These are phyloP conservation scores for Solanum phureja DNA, from an alignment of 257 asterid species.

Conservation along the genomic window DNA sequence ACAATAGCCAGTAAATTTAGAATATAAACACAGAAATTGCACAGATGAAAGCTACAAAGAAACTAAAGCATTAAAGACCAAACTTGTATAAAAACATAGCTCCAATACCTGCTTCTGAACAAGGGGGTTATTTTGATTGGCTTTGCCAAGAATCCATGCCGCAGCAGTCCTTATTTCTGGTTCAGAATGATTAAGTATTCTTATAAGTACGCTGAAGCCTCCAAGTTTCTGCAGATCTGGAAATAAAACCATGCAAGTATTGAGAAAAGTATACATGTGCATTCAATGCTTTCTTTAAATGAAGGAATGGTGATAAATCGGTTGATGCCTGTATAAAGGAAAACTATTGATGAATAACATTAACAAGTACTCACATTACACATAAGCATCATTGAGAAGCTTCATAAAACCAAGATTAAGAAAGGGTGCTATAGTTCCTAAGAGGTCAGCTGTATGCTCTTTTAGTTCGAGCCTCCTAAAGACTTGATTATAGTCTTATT, in stretches of 20 bases:
- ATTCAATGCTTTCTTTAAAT: not conserved
- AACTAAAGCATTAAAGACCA: not conserved
- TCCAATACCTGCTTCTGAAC: constrained; percentile 71
- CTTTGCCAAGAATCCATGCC: constrained; percentile 79
- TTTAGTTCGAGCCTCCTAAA: not conserved
- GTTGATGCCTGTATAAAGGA: not conserved
- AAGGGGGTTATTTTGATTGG: constrained; percentile 70
- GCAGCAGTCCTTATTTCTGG: constrained; percentile 53
- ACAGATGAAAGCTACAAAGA: not conserved
- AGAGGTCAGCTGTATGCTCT: not conserved
- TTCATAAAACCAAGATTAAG: not conserved
- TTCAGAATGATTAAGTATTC: constrained; percentile 39
- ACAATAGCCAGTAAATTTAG: not conserved
- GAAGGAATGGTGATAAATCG: not conserved
- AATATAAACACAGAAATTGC: not conserved
- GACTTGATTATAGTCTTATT: not conserved
- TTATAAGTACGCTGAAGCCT: constrained; percentile 47
- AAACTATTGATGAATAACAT: not conserved
- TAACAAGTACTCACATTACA: not conserved
- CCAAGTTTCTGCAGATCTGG: constrained; percentile 76
- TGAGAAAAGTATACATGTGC: not conserved
- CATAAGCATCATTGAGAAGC: not conserved
- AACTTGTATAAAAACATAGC: not conserved
- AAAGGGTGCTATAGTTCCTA: not conserved
- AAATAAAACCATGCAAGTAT: not conserved